Evolutionary conservation across 495 filamentous ascomycete species (phyloP).

Genomic region (Lophiotrema nucula): DNA sequence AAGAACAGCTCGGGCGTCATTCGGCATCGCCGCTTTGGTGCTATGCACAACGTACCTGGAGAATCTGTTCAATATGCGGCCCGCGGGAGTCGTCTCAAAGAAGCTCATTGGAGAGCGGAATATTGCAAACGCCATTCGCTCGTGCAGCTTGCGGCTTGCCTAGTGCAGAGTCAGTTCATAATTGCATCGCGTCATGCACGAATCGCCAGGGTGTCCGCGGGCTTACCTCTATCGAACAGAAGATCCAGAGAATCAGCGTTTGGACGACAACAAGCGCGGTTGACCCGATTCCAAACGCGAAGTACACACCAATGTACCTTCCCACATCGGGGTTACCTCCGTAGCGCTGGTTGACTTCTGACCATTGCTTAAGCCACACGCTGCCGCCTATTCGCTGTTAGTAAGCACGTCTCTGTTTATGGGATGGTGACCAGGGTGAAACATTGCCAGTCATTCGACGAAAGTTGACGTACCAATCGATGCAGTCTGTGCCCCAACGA

Average conservation of each 20-base stretch:
- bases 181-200: constrained; percentile 3
- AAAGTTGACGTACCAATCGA: constrained; percentile 54
- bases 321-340: constrained; percentile 72
- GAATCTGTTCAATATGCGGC: constrained; percentile 93
- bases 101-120: constrained; percentile 99
- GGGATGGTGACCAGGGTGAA: constrained; percentile 2
- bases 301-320: constrained; percentile 92
- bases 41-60: constrained; percentile 59
- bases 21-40: not conserved
- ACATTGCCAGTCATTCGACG: not conserved
- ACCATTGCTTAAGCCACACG: constrained; percentile 92
- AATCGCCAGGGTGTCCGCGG: not conserved
- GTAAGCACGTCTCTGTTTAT: not conserved
- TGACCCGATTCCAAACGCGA: constrained; percentile 89
- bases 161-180: constrained; percentile 30
- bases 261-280: constrained; percentile 83
- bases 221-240: constrained; percentile 93
- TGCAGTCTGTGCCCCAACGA: constrained; percentile 76
- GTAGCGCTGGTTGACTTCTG: constrained; percentile 68
- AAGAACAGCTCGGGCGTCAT: constrained; percentile 62
- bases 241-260: constrained; percentile 96
- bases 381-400: constrained; percentile 57
- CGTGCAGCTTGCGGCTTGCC: constrained; percentile 93
- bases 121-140: constrained; percentile 96
- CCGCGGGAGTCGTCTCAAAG: constrained; percentile 98